Evolutionary conservation across 1,284 basidiomycete species (phyloP).

Genomic region (Leccinum fallax): DNA sequence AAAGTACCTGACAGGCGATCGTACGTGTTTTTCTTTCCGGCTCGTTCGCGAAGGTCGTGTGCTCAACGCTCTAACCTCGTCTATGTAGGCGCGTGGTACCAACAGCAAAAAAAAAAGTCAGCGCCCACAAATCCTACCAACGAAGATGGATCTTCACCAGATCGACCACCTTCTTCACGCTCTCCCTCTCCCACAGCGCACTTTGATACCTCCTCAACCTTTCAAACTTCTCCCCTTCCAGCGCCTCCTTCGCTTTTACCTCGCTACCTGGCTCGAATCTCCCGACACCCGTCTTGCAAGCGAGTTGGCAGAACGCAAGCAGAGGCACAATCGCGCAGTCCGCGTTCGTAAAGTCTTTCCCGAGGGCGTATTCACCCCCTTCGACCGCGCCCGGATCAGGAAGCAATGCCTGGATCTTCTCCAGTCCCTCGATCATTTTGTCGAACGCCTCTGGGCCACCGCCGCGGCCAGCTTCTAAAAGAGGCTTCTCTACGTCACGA

Average conservation of each 20-base stretch:
- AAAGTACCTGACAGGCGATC: constrained; percentile 45
- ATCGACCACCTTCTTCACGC: neutral
- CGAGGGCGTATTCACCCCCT: constrained; percentile 35
- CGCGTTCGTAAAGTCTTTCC: constrained; percentile 47
- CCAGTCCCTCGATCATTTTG: constrained; percentile 19
- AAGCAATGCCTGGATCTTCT: constrained; percentile 38
- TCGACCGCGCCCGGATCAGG: constrained; percentile 12
- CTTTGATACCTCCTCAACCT: neutral
- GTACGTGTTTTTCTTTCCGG: constrained; percentile 38
- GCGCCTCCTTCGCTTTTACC: constrained; percentile 32
- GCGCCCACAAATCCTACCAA: neutral
- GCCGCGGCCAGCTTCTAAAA: neutral
- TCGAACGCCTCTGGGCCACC: constrained; percentile 1
- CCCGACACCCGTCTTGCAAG: constrained; percentile 47
- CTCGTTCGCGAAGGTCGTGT: neutral
- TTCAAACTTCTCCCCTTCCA: neutral
- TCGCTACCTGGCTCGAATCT: constrained; percentile 44
- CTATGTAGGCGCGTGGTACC: constrained; percentile 50
- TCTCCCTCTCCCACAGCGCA: neutral
- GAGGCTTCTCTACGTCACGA: constrained; percentile 16
- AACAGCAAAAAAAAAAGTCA: neutral
- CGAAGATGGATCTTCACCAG: neutral
- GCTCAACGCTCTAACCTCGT: constrained; percentile 1
- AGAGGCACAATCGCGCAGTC: constrained; percentile 56
- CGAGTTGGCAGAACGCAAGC: constrained; percentile 44